A percentile compares a stretch with the other conserved stretches of the same genome.
phyloP scores from a whole-genome alignment of 2,329 filamentous ascomycete species.

The Mycosphaerelloides madeirae region DNA sequence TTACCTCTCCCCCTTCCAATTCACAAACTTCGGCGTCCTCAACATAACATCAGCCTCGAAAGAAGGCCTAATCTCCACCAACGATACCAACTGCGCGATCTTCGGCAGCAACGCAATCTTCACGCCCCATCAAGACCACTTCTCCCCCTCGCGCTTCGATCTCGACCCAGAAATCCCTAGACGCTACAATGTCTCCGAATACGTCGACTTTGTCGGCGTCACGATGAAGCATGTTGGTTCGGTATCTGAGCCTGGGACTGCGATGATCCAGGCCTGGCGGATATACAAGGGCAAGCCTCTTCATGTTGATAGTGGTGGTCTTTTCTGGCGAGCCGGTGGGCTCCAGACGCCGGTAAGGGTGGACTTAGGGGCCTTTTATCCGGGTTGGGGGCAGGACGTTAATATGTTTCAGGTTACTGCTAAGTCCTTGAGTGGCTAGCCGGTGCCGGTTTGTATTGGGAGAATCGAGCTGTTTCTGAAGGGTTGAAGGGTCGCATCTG shows the following conservation, averaged over 20 bases:
- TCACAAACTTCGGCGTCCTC: neutral
- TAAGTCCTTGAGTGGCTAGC: neutral
- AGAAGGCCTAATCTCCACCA: neutral
- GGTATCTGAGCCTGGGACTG: neutral
- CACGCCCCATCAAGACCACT: neutral
- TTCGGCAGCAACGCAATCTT: conserved; percentile 1
- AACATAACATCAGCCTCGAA: neutral
- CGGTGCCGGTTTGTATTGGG: conserved; percentile 2
- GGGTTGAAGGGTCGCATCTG: neutral
- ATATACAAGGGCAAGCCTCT: neutral
- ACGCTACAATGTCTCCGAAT: neutral
- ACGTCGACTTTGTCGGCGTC: neutral
- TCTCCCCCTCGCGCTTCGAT: neutral
- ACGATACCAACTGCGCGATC: conserved; percentile 5
- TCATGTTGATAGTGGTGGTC: neutral
- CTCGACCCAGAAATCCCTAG: neutral
- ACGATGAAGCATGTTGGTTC: neutral
- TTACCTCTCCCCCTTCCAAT: neutral
- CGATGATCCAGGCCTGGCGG: conserved; percentile 1
- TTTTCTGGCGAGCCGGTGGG: neutral
- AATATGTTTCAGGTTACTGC: conserved; percentile 1
- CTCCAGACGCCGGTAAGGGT: neutral
- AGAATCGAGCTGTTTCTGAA: conserved; percentile 1
- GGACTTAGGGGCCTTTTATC: conserved; percentile 1
- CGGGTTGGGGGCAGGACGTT: neutral